Evolutionary conservation across 257 asterid species (phyloP), one percentile per base, ranked within the genome.

Genomic region (Petunia secreta): DNA sequence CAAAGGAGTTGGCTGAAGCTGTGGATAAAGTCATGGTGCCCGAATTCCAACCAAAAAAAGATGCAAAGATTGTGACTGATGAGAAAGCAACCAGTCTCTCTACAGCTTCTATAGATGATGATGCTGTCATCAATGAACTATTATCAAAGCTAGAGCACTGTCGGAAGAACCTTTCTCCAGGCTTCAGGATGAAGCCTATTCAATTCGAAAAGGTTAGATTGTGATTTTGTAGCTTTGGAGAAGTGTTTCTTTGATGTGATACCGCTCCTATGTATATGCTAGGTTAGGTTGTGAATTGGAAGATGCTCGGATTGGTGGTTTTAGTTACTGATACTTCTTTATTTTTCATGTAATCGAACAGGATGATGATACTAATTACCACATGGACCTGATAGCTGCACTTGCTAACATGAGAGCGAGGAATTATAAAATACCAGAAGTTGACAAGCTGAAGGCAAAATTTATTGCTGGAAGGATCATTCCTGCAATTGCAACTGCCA

Each of bases 361-460:
- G 98, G 98, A 93, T 58, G 98, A 93, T 44, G 98, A 91, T 66
- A 89, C 95, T 58, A 93, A 93, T 79, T 90, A 90, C 86, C 98
- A 93, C 85, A 91, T 93, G 97, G 98, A 93, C 86, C 75, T 90
- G 81, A 90, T 93, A 40, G 93, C 98, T 1, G 97, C 93, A 14
- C 95, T 93, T 38, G 98, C 98, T 10, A 93, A 93, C 88, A 93
- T 93, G 98, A 91, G 98, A 89, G 98, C 98, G 40, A 88, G 98
- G 79, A 93, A 93, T 71, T 93, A 93, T 86, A 84, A 92, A 80
- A 87, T 93, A 74, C 98, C 95, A 1, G 97, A 93, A 86, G 97
- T 93, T 5, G 98, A 93, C 82, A 93, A 89, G 83, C 92, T 93
- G 82, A 87, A 89, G 81, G 98, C 98, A 75, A 93, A 93, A 80